A percentile compares a stretch with the other conserved stretches of the same genome.
These are phyloP conservation scores for Rubia tinctorum DNA, from an alignment of 305 asterid species.

Conservation along the genomic window DNA sequence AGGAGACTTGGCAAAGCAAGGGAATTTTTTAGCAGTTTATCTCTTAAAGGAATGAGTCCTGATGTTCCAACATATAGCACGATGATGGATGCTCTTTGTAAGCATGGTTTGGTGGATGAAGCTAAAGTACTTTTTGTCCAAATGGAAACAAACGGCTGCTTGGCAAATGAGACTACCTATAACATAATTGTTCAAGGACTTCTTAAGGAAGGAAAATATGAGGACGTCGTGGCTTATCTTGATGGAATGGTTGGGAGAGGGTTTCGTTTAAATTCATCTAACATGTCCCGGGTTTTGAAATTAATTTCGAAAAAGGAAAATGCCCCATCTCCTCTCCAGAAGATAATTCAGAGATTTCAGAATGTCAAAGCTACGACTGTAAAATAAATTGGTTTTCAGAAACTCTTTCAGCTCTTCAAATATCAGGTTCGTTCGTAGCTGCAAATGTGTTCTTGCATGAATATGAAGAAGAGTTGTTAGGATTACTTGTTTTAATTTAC, in stretches of 20 bases:
- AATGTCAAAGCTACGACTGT: neutral
- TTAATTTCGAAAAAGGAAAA: constrained; percentile 1
- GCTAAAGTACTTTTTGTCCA: constrained; percentile 3
- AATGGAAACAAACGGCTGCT: neutral
- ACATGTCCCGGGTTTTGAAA: too few relatives aligned
- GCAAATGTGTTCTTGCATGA: too few relatives aligned
- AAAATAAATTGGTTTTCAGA: neutral
- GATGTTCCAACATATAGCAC: neutral
- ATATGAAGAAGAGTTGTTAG: too few relatives aligned
- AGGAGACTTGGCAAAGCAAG: neutral
- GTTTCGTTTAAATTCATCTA: too few relatives aligned
- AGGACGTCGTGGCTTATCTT: too few relatives aligned
- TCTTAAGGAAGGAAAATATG: constrained; percentile 14
- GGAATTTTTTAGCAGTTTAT: neutral
- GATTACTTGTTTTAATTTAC: too few relatives aligned
- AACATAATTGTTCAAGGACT: constrained; percentile 20
- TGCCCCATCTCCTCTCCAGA: constrained; percentile 3
- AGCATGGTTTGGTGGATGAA: constrained; percentile 20
- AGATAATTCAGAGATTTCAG: constrained; percentile 5
- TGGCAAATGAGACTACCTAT: neutral
- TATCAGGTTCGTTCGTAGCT: too few relatives aligned
- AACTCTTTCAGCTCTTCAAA: neutral
- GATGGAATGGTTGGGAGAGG: too few relatives aligned
- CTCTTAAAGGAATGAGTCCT: neutral
- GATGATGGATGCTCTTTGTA: constrained; percentile 21